Conservation (phyloP, 2,329 filamentous ascomycete genomes). For the Clonostachys sp. region DNA sequence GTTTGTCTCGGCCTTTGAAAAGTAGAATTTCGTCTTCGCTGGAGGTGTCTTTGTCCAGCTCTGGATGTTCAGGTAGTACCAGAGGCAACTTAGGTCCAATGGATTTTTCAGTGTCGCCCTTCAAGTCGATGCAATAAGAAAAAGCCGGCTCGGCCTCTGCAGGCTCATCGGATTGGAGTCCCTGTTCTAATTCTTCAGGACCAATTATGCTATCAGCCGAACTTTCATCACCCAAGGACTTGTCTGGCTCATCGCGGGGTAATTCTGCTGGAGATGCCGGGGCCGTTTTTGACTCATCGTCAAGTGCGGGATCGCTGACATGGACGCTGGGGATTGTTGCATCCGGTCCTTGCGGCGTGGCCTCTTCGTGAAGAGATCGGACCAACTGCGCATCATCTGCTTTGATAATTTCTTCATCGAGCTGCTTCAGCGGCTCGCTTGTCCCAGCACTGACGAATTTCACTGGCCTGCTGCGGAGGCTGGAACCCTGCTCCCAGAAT, state of each 20-base stretch:
- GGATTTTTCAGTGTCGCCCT: slow-evolving; percentile 13
- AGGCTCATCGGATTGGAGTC: background rate
- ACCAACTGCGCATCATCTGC: background rate
- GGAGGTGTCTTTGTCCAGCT: slow-evolving; percentile 31
- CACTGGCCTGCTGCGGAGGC: slow-evolving; percentile 43
- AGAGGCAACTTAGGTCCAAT: background rate
- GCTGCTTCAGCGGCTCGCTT: slow-evolving; percentile 41
- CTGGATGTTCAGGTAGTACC: slow-evolving; percentile 9
- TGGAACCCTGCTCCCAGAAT: slow-evolving; percentile 28
- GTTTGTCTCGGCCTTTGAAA: slow-evolving; percentile 51
- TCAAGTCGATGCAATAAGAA: slow-evolving; percentile 16
- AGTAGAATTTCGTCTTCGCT: slow-evolving; percentile 68
- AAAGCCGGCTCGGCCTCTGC: too few relatives aligned
- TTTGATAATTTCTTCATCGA: slow-evolving; percentile 17
- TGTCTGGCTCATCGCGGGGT: too few relatives aligned
- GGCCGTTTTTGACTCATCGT: too few relatives aligned
- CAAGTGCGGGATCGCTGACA: too few relatives aligned
- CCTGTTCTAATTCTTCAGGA: slow-evolving; percentile 12
- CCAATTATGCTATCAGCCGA: slow-evolving; percentile 7
- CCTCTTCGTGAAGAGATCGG: too few relatives aligned
- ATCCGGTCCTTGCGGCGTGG: too few relatives aligned
- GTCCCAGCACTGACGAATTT: slow-evolving; percentile 48
- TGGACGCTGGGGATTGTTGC: too few relatives aligned
- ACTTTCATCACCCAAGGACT: background rate
- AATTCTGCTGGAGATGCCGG: too few relatives aligned